phyloP scores from a whole-genome alignment of 2,329 filamentous ascomycete species.

The Lecanicillium sp. region DNA sequence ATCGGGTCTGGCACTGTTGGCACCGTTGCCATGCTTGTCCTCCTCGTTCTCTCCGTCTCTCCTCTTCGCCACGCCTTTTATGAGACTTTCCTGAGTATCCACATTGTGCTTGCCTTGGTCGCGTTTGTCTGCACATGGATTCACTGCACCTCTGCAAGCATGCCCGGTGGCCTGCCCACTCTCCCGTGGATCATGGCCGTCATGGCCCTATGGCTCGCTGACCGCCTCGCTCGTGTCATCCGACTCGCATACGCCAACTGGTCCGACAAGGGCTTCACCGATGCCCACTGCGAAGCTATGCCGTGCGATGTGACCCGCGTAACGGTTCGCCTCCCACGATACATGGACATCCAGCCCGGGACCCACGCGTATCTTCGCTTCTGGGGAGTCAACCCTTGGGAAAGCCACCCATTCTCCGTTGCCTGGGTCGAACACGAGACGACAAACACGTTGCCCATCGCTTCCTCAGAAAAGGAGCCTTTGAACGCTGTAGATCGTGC shows the following conservation, averaged over 20 bases:
- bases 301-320: constrained; percentile 64
- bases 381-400: constrained; percentile 57
- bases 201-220: constrained; percentile 68
- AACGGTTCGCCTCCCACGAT: constrained; percentile 60
- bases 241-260: constrained; percentile 61
- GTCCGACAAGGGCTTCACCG: constrained; percentile 50
- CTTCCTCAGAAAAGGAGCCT: constrained; percentile 33
- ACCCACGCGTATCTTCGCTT: constrained; percentile 72
- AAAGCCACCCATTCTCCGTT: constrained; percentile 71
- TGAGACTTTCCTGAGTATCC: constrained; percentile 85
- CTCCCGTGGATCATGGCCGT: constrained; percentile 68
- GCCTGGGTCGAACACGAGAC: constrained; percentile 60
- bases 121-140: constrained; percentile 67
- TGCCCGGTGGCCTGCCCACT: constrained; percentile 62
- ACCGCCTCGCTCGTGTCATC: constrained; percentile 57
- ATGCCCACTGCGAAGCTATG: constrained; percentile 59
- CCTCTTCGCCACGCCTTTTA: constrained; percentile 91
- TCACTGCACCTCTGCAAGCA: constrained; percentile 61
- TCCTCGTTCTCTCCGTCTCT: constrained; percentile 66
- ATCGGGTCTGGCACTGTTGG: constrained; percentile 58
- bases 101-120: constrained; percentile 67
- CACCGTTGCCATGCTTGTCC: constrained; percentile 51
- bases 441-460: constrained; percentile 28
- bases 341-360: constrained; percentile 59
- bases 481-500: constrained; percentile 31